Percentiles rank a stretch among this genome's conserved stretches.
phyloP scores from a whole-genome alignment of 768 basidiomycete species.

The Lentinula detonsa region DNA sequence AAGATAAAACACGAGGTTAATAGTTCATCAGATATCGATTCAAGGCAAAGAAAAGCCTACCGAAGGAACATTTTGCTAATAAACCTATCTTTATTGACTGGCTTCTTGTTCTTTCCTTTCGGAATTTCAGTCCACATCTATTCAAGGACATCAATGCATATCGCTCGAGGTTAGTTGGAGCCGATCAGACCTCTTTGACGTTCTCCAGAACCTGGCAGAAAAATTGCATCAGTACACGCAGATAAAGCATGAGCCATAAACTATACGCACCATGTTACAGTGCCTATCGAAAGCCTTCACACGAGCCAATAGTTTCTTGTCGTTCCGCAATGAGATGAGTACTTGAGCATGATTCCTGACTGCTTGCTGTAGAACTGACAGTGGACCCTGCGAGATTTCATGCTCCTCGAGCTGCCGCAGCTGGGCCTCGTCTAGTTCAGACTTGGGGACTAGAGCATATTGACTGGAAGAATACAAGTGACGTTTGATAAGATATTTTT shows the following conservation, averaged over 20 bases:
- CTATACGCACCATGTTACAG: conserved; percentile 79
- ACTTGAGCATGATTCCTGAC: conserved; percentile 47
- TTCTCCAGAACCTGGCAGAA: conserved; percentile 82
- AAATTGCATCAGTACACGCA: background rate
- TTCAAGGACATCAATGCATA: background rate
- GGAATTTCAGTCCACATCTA: conserved; percentile 99
- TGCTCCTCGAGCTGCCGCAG: conserved; percentile 95
- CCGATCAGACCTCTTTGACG: conserved; percentile 79
- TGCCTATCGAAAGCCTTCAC: conserved; percentile 99
- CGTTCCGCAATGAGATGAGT: conserved; percentile 94
- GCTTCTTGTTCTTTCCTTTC: conserved; percentile 98
- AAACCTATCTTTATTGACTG: conserved; percentile 98
- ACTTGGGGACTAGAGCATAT: conserved; percentile 94
- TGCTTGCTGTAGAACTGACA: conserved; percentile 94
- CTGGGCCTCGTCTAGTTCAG: conserved; percentile 96
- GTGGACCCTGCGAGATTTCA: conserved; percentile 96
- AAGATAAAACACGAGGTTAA: conserved; percentile 6
- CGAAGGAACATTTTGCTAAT: conserved; percentile 99
- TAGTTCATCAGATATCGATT: conserved; percentile 3
- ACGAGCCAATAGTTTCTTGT: conserved; percentile 93
- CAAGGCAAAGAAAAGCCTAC: conserved; percentile 31
- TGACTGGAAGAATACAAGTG: conserved; percentile 50
- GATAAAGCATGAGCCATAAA: background rate
- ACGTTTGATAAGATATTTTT: background rate
- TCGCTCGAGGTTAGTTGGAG: conserved; percentile 2